These are phyloP conservation scores for Tubosaeta sp. DNA, from an alignment of 768 basidiomycete species.

Conservation along the genomic window DNA sequence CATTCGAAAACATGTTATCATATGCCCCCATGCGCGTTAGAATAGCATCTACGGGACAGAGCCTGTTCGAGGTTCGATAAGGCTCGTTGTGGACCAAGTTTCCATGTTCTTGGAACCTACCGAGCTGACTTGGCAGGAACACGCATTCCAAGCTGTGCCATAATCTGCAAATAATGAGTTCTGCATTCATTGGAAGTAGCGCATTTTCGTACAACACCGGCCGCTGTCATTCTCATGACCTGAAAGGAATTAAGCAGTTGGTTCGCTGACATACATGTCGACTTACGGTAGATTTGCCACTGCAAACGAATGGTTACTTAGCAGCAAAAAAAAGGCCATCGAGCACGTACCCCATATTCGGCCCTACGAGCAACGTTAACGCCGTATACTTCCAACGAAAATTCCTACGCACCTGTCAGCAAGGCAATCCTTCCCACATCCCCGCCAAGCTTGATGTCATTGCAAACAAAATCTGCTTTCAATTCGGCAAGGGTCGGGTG, in stretches of 20 bases:
- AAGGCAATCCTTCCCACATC: constrained; percentile 72
- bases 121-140: constrained; percentile 83
- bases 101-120: constrained; percentile 34
- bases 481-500: constrained; percentile 78
- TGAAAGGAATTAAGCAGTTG: constrained; percentile 22
- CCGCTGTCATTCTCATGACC: constrained; percentile 94
- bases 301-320: constrained; percentile 22
- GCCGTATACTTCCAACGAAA: neutral
- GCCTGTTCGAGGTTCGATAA: constrained; percentile 35
- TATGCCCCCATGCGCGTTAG: constrained; percentile 98
- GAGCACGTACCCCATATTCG: constrained; percentile 77
- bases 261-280: neutral
- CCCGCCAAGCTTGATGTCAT: constrained; percentile 83
- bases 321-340: neutral
- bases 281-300: constrained; percentile 73
- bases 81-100: neutral
- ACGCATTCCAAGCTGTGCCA: constrained; percentile 95
- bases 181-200: neutral
- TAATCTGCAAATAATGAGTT: constrained; percentile 46
- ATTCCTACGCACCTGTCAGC: constrained; percentile 63
- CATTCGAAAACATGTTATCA: constrained; percentile 92
- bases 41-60: constrained; percentile 89
- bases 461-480: constrained; percentile 85
- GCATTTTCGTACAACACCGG: constrained; percentile 63
- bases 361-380: constrained; percentile 42